Percentiles rank a stretch among this genome's conserved stretches.
Conservation (phyloP, 352 stramenopile genomes). For the Pythium guiyangense region DNA sequence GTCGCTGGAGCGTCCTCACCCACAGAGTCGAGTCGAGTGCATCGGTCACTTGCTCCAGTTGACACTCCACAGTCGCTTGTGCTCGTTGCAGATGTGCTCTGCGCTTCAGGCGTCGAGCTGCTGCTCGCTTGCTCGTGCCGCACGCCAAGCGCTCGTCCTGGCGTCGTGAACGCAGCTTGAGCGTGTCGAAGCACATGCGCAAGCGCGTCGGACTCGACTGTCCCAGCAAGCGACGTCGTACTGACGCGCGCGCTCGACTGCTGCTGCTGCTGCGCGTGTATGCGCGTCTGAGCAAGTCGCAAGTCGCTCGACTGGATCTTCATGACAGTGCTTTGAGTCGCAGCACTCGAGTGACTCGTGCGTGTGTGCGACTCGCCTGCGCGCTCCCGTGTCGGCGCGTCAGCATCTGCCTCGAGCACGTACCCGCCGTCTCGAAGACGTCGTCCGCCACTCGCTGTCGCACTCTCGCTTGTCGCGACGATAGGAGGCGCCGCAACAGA, state of each 20-base stretch:
- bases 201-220: background rate
- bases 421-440: slow-evolving; percentile 13
- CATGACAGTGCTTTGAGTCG: background rate
- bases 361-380: background rate
- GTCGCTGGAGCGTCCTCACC: no score
- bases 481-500: background rate
- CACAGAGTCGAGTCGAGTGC: no score
- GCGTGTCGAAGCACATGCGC: background rate
- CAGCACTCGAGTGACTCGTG: background rate
- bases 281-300: background rate
- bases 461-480: background rate
- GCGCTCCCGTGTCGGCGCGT: background rate
- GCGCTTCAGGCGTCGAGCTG: no score
- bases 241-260: no score
- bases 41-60: no score
- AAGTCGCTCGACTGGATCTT: background rate
- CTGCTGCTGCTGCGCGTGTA: no score
- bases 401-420: background rate
- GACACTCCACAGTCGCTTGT: no score
- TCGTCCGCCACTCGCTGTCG: background rate
- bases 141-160: background rate
- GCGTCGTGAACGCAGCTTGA: background rate
- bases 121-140: no score
- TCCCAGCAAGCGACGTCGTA: no score
- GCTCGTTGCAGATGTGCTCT: no score